Base-by-base conservation (phyloP, 106 monocot genomes). In the Apostasia ramifera region DNA sequence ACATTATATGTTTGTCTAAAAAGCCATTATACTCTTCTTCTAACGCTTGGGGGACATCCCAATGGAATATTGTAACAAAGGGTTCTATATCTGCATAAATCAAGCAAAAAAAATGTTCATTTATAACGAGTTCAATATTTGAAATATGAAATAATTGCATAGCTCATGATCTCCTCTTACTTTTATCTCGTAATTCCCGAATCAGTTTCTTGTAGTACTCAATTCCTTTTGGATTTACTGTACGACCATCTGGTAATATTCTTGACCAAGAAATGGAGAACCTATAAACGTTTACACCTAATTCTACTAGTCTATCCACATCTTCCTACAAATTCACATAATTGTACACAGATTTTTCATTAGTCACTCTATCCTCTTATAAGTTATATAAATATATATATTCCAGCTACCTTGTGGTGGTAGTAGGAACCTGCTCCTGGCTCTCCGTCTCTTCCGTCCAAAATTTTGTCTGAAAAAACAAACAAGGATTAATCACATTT, bases 221-320 rank as follows among this genome's bases (percentile, higher is more conserved):
- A 61, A 89, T 65, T 1, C 89, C 89, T 59, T 80, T 76, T 51
- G 74, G 65, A 59, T 80, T 89, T 10, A 89, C 69, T 44, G 80
- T 83, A n/a, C 4, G 39, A 67, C 67, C 72, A 85, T 81, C 74
- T 38, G 85, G 85, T 50, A 85, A 13, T n/a, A 85, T 81, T 43
- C 85, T 77, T 5, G 85, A 14, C 85, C 85, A 85, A 38, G 85
- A 85, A 47, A 85, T 78, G n/a, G 85, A 85, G 56, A 85, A 85
- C 55, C 85, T 67, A 47, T 81, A 78, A 4, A 80, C 80, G 77
- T 78, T 74, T 49, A 81, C 59, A 3, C 84, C 84, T 66, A 77
- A 65, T 4, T 75, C 81, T 45, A 71, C 78, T 74, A 85, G 54
- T 26, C 78, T 60, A 3, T 58, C 40, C 1, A 75, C 74, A 78